Evolutionary conservation across 2,329 filamentous ascomycete species (phyloP), one percentile per base, ranked within the genome.

Genomic region (Chrysoporthe austroafricana): DNA sequence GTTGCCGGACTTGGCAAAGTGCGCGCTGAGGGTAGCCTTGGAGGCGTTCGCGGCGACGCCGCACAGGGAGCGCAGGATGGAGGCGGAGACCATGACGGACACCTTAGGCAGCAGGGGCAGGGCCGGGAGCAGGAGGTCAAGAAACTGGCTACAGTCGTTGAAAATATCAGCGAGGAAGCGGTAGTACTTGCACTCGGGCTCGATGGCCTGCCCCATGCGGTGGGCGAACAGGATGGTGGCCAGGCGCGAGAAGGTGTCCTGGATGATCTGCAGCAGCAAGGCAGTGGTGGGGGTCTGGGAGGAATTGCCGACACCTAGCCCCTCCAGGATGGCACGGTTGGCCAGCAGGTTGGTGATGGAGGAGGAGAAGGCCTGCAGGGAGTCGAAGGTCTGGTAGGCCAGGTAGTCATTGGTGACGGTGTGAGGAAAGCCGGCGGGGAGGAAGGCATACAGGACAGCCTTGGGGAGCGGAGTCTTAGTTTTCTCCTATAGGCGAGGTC

Each of bases 151-250:
- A 9, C 89, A 84, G 76, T 97, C 94, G 78, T 97, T 97, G 81
- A 97, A 91, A 26, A 97, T 82, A 76, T 97, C 94, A 4, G 94
- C 94, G 2, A 94, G 86, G 61, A 97, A 90, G 18, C 94, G 90
- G 79, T 94, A 97, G 77, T 88, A 90, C 78, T 97, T 97, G 81
- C 92, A 95, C 76, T 97, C 94, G 1, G 93, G 92, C 77, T 96
- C 93, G 60, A 97, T 90, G 43, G 91, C 87, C 58, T 91, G 91
- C 48, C 94, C 93, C 68, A 95, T 89, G 56, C 88, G 86, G 77
- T 96, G 90, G 1, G 94, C 94, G 77, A 97, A 97, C 11, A 92
- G 78, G 69, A 97, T 97, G 0, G 94, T 97, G 1, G 92, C 92
- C 36, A 97, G 80, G 7, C 93, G 88, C 9, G 92, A 93, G 69